These are phyloP conservation scores for Blastobotrys americana DNA, from an alignment of 805 yeast genomes.

Conservation along the genomic window DNA sequence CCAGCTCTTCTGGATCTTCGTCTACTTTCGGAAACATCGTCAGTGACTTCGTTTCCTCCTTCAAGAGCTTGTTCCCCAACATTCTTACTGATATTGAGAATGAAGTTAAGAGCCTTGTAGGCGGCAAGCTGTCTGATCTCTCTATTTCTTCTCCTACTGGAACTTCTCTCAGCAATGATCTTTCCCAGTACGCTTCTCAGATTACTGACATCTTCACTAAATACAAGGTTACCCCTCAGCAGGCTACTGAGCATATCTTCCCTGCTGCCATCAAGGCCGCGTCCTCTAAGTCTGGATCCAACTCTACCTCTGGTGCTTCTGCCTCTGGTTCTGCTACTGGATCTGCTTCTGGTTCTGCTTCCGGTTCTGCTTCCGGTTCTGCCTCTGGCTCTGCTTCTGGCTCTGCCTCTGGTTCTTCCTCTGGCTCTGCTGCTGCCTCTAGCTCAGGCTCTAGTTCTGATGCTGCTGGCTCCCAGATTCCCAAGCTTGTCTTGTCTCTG, in stretches of 20 bases:
- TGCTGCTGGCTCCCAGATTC: neutral
- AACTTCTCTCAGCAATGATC: neutral
- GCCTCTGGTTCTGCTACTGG: neutral
- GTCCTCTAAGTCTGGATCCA: neutral
- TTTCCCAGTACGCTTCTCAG: neutral
- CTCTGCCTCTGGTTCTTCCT: neutral
- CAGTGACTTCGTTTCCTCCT: neutral
- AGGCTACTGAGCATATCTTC: neutral
- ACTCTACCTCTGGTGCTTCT: neutral
- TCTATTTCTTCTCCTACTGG: neutral
- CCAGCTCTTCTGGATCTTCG: neutral
- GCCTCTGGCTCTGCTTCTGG: neutral
- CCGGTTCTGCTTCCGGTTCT: neutral
- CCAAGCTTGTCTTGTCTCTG: neutral
- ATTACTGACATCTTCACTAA: neutral
- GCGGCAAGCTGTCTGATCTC: neutral
- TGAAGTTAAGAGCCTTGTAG: neutral
- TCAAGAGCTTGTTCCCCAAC: neutral
- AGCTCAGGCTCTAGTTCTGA: neutral
- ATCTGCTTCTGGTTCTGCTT: neutral
- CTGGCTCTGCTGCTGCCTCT: neutral
- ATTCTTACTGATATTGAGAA: neutral
- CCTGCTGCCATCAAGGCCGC: neutral
- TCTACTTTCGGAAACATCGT: neutral
- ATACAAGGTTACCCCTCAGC: neutral